Evolutionary conservation across 1,139 yeast species (phyloP), one percentile per base, ranked within the genome.

Genomic region (Kodamaea fungicola): DNA sequence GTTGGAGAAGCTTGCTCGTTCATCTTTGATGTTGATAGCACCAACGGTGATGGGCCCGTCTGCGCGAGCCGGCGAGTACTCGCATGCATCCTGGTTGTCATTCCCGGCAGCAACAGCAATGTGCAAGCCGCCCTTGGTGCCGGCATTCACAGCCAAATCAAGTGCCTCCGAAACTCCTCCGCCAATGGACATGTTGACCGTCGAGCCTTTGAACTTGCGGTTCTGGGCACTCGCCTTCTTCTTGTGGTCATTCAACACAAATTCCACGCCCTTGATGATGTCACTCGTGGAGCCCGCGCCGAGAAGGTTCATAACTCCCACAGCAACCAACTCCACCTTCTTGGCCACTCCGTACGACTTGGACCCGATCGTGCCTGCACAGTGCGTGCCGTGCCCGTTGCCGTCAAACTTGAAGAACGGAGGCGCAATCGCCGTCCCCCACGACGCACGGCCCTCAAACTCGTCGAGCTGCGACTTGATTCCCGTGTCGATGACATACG

Each of bases 71-170:
- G 75, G 75, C n/a, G 74, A 67, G 28, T 55, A 54, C 16, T 55
- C 54, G 48, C 74, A 69, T 24, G 74, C 72, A 47, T 68, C 71
- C 39, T 58, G 63, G 44, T 67, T 59, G 38, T 64, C 73, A 40
- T 69, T 69, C 46, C 75, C 75, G 13, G 74, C 74, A 29, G 75
- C 73, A 28, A 68, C 72, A 7, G 73, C 68, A 43, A 69, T 54
- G 43, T 67, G 68, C 38, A 69, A 52, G 36, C 73, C 74, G 22
- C 71, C 70, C 28, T 57, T 53, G 32, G 62, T 58, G 22, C 66
- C 74, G 19, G 74, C 74, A 45, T 67, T 62, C 27, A 62, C 71
- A 4, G 73, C 73, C 47, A 61, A 51, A 44, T 69, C 74, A 40
- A 67, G 59, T 1, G 74, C 73, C 23, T 62, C 55, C 12, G 71